Base-by-base conservation (phyloP, 176 grass and related monocot genomes). In the Alopecurus myosuroides region DNA sequence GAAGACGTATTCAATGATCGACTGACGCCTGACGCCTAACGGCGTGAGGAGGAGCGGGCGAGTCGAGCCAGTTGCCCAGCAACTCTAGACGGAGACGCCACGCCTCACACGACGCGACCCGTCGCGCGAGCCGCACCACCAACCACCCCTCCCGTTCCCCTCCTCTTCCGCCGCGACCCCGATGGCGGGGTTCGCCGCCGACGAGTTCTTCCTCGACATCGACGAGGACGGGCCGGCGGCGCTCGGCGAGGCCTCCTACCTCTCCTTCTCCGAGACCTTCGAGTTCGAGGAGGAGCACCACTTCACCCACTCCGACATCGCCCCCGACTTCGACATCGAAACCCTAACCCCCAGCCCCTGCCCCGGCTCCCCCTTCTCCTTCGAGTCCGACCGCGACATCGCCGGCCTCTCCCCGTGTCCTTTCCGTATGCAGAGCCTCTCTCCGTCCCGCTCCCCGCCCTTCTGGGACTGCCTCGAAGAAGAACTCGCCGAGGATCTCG, bases 401-500 rank as follows among this genome's bases (percentile, higher is more conserved):
- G 34, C 67, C 49, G 33, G 50, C 60, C 57, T 49, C 55, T 11
- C 91, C 34, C 30, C 80, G 13, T 60, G 78, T 51, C n/a, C 17
- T 19, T 70, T 34, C 15, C 78, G 11, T 12, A 71, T 71, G 68
- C 68, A 9, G 2, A 17, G 12, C 68, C 39, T 80, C 70, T 87
- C 91, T 33, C 42, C 80, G 17, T 34, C 77, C 66, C 25, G 40
- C 44, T 78, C 41, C 48, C 78, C 90, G 31, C 44, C 74, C 58
- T 87, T 91, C 77, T 92, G 88, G 90, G 90, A 92, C 65, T 88
- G 87, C 75, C 74, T 95, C 23, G 91, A 90, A 61, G 78, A 82
- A 7, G 85, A 88, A 65, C 66, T 80, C 67, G 81, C 46, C 29
- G 81, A 86, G 13, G 36, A 70, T 5, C 31, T 67, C 64, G 65